Conservation (phyloP, 2,329 filamentous ascomycete genomes). For the Alternaria metachromatica region DNA sequence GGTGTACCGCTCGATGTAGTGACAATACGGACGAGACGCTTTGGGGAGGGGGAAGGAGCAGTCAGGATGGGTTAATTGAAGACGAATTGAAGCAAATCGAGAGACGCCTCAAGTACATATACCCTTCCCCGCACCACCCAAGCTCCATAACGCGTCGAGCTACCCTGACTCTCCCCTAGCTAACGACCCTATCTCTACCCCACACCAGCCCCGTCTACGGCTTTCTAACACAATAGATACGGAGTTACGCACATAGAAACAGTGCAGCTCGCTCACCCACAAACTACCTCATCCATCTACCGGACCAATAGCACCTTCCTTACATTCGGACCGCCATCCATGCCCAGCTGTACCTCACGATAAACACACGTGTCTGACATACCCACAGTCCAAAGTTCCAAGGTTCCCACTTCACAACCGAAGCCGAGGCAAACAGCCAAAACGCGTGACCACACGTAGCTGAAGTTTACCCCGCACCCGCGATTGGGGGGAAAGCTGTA, state of each 20-base stretch:
- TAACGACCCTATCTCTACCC: neutral
- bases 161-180: neutral
- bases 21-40: neutral
- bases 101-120: neutral
- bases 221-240: neutral
- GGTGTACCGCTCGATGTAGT: neutral
- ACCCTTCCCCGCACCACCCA: neutral
- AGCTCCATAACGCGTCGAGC: neutral
- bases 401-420: too few relatives aligned
- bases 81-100: neutral
- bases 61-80: neutral
- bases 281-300: neutral
- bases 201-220: neutral
- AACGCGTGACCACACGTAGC: neutral
- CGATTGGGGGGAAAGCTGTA: constrained; percentile 2
- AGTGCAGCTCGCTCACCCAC: neutral
- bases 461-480: constrained; percentile 11
- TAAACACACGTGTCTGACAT: neutral
- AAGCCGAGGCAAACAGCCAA: neutral
- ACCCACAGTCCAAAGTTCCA: too few relatives aligned
- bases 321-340: neutral
- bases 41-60: neutral
- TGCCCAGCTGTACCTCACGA: neutral
- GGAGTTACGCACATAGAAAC: neutral
- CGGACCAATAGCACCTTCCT: neutral